Conservation (phyloP, 179 eudicot species). For the Actinidia arguta region DNA sequence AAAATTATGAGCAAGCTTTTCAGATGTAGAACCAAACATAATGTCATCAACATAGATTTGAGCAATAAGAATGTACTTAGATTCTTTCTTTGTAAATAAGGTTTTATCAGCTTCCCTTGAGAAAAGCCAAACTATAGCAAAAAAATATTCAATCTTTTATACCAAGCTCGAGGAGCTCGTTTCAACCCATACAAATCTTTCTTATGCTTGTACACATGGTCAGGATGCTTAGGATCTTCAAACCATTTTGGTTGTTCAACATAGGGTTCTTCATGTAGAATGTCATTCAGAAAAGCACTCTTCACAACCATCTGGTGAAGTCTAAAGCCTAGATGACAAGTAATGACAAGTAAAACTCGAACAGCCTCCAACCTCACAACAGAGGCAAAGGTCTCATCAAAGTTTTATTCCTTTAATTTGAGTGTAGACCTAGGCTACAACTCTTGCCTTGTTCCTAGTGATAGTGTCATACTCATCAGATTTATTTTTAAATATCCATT, state of each 20-base stretch:
- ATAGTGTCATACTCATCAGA: not conserved
- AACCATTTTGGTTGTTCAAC: not conserved
- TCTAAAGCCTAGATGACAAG: not conserved
- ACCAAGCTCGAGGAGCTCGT: not conserved
- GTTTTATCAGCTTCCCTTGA: not conserved
- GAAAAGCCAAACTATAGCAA: not conserved
- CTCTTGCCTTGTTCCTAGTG: not conserved
- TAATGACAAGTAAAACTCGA: not conserved
- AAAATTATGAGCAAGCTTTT: not conserved
- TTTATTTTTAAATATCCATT: no score
- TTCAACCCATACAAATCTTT: not conserved
- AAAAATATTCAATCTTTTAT: not conserved
- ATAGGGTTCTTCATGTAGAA: not conserved
- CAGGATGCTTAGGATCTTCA: not conserved
- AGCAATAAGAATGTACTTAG: not conserved
- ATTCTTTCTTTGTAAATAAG: not conserved
- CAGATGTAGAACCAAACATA: not conserved
- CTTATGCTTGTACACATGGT: not conserved
- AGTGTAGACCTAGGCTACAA: not conserved
- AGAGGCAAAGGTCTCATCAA: not conserved
- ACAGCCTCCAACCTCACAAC: not conserved
- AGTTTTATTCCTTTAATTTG: not conserved
- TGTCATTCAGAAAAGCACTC: not conserved
- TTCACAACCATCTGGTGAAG: not conserved
- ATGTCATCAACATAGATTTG: no score